Base-by-base conservation (phyloP, 2,329 filamentous ascomycete species). In the Botrytis hyacinthi region DNA sequence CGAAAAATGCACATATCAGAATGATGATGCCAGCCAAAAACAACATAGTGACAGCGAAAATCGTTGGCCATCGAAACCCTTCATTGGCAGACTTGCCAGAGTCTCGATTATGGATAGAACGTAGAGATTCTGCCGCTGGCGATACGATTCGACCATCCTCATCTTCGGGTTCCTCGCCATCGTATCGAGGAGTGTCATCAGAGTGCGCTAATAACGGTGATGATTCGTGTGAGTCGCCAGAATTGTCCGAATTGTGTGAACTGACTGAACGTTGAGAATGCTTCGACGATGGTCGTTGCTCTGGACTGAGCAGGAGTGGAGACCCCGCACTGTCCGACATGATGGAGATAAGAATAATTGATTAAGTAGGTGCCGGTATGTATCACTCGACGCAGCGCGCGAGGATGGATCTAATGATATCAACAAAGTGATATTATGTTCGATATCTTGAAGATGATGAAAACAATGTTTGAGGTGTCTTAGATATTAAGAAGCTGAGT, bases 1-100 rank as follows among this genome's bases (percentile, higher is more conserved):
- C 89, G 71, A 97, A 88, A 83, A 97, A 97, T 26, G 91, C 93
- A 73, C 95, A 84, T 26, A 92, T 83, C 74, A 98, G 90, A 77
- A 97, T 93, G 42, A 86, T 81, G 35, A 95, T 78, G 9, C 91
- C 85, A 10, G 90, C 79, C 2, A 88, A 77, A 67, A 87, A 92
- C 14, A 98, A 83, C 3, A 92, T 73, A 1, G 87, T 77, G 75
- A 97, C 88, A 44, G 95, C 92, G 54, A 97, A 86, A 46, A 94
- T 85, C 54, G 92, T 95, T 14, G 93, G 91, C 93, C 93, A 97
- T 84, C 90, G 85, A 76, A 83, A 82, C 73, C 83, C 80, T 57
- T 80, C 81, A 73, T 83, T 85, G 8, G 79, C 76, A 9, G 78
- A 77, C n/a, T 76, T 77, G 32, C 75, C 74, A 29, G 80, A 79